Evolutionary conservation across 176 grass and related monocot genomes (phyloP).

Genomic region (Oryza australiensis): DNA sequence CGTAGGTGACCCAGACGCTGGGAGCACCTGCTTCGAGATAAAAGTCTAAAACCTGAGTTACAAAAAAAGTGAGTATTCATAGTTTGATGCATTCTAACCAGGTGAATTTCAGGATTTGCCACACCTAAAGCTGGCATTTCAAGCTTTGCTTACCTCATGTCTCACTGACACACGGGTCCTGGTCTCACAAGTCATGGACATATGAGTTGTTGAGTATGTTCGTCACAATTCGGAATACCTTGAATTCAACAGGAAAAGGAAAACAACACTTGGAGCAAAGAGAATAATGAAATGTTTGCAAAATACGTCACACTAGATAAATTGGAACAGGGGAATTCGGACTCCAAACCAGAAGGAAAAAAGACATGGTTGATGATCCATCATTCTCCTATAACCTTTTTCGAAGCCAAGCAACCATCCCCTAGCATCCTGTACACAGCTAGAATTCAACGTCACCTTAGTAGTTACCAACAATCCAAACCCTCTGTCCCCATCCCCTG

Average conservation of each 20-base stretch:
- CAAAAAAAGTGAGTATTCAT: not conserved
- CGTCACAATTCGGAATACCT: not conserved
- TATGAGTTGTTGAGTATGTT: not conserved
- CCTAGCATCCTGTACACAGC: conserved; percentile 49
- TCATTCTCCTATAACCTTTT: conserved; percentile 41
- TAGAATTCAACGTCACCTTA: conserved; percentile 19
- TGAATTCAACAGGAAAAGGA: not conserved
- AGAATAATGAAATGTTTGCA: not conserved
- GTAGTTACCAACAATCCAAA: not conserved
- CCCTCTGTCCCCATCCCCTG: conserved; percentile 6
- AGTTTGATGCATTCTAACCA: not conserved
- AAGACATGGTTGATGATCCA: conserved; percentile 47
- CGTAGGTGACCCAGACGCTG: not conserved
- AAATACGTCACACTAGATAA: conserved; percentile 22
- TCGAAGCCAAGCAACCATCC: conserved; percentile 38
- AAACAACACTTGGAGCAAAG: not conserved
- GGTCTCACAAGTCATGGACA: not conserved
- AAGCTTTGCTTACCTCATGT: not conserved
- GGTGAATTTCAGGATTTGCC: not conserved
- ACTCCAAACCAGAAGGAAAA: conserved; percentile 50
- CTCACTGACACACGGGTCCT: not conserved
- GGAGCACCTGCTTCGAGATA: not conserved
- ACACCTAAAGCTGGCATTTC: not conserved
- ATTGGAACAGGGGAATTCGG: conserved; percentile 16
- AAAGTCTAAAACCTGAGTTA: not conserved